Evolutionary conservation across 371 early-diverging fungal genomes (phyloP).

Genomic region (Mucor racemosus): DNA sequence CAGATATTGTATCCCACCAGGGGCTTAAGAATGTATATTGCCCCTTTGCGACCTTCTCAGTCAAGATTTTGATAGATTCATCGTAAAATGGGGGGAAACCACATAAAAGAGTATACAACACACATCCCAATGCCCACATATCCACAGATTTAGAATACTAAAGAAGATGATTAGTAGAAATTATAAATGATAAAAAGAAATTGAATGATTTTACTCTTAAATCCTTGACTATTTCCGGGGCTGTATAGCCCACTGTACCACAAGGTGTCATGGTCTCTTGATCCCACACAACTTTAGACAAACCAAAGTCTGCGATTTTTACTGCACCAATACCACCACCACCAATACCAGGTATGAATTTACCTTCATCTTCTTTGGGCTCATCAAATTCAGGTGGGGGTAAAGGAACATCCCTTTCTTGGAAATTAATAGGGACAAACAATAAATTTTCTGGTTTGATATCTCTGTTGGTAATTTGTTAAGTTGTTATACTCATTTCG

Average conservation of each 20-base stretch:
- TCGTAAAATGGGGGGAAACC: slow-evolving; percentile 94
- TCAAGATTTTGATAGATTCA: slow-evolving; percentile 60
- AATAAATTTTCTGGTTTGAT: slow-evolving; percentile 97
- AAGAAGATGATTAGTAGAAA: slow-evolving; percentile 28
- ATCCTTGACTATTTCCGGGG: slow-evolving; percentile 89
- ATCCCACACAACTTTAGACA: slow-evolving; percentile 83
- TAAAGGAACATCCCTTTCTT: slow-evolving; percentile 55
- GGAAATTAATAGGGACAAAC: slow-evolving; percentile 68
- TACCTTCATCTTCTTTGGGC: slow-evolving; percentile 65
- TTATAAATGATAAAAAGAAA: neutral
- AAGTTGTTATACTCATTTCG: slow-evolving; percentile 66
- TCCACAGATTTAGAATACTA: slow-evolving; percentile 87
- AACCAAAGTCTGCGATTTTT: slow-evolving; percentile 88
- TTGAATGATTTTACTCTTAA: neutral
- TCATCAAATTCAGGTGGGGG: slow-evolving; percentile 46
- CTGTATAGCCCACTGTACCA: slow-evolving; percentile 92
- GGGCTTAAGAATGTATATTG: slow-evolving; percentile 71
- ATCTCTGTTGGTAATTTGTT: slow-evolving; percentile 78
- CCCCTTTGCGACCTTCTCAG: slow-evolving; percentile 69
- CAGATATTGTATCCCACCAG: slow-evolving; percentile 78
- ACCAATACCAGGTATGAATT: slow-evolving; percentile 59
- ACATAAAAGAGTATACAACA: slow-evolving; percentile 87
- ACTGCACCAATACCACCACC: slow-evolving; percentile 79
- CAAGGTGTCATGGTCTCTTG: slow-evolving; percentile 90
- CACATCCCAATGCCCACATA: slow-evolving; percentile 95